Percentiles rank a stretch among this genome's conserved stretches.
These are phyloP conservation scores for Metschnikowia koreensis DNA, from an alignment of 805 yeast species.

Conservation along the genomic window DNA sequence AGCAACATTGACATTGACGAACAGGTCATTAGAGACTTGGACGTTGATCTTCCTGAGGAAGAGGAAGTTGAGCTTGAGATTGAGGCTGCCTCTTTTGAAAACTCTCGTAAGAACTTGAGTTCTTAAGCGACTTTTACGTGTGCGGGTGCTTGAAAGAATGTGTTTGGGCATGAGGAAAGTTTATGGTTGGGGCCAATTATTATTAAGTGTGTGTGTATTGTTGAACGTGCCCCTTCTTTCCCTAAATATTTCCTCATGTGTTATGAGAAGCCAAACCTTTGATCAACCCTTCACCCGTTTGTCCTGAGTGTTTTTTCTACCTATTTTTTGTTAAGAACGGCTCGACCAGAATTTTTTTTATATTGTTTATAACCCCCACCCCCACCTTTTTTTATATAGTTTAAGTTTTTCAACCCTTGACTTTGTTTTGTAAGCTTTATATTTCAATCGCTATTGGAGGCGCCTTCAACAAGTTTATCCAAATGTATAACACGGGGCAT, in stretches of 20 bases:
- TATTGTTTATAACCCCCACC: conserved; percentile 8
- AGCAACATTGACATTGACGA: conserved; percentile 60
- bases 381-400: conserved; percentile 7
- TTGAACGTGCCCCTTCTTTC: conserved; percentile 3
- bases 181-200: not conserved
- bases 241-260: not conserved
- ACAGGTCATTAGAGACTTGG: conserved; percentile 56
- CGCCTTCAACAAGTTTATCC: no score
- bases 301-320: conserved; percentile 1
- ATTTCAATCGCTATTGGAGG: no score
- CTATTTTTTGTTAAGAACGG: conserved; percentile 16
- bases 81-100: conserved; percentile 9
- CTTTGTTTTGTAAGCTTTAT: not conserved
- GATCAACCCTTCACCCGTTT: not conserved
- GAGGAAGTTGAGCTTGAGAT: conserved; percentile 18
- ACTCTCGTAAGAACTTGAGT: conserved; percentile 4
- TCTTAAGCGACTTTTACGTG: not conserved
- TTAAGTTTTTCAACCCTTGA: conserved; percentile 6
- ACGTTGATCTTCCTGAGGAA: conserved; percentile 41
- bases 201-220: conserved; percentile 13
- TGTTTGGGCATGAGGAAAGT: not conserved
- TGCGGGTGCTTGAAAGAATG: not conserved
- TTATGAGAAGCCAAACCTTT: conserved; percentile 1
- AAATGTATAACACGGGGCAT: no score
- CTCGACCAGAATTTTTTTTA: conserved; percentile 16